A percentile compares a stretch with the other conserved stretches of the same genome.
These are phyloP conservation scores for Aspergillus sclerotiicarbonarius DNA, from an alignment of 495 filamentous ascomycete genomes.

Conservation along the genomic window DNA sequence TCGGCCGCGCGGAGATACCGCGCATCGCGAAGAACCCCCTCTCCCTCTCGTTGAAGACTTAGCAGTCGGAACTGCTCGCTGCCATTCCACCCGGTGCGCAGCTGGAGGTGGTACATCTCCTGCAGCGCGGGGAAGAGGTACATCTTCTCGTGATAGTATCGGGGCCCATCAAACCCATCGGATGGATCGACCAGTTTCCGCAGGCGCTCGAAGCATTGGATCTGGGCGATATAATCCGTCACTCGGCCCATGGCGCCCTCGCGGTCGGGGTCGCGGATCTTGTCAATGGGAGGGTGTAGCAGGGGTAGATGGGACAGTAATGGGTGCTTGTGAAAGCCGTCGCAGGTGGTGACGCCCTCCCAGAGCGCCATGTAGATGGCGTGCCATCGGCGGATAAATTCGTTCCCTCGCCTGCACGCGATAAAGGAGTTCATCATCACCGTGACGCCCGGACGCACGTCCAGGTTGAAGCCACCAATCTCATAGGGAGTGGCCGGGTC, in stretches of 20 bases:
- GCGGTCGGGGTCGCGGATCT: not conserved
- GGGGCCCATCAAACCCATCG: not conserved
- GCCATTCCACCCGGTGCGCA: not conserved
- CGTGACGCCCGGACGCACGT: not conserved
- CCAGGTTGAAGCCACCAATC: not conserved
- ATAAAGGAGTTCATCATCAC: conserved; percentile 22
- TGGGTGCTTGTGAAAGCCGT: not conserved
- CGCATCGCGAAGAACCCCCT: not conserved
- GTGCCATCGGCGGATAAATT: conserved; percentile 23
- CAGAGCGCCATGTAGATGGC: conserved; percentile 6
- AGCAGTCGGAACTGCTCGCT: not conserved
- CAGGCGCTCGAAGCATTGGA: not conserved
- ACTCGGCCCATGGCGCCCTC: conserved; percentile 3
- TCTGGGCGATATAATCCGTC: conserved; percentile 6
- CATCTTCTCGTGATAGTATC: conserved; percentile 1
- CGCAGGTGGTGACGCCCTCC: not conserved
- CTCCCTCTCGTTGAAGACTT: not conserved
- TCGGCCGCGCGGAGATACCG: not conserved
- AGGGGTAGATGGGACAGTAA: not conserved
- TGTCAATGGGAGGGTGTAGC: not conserved
- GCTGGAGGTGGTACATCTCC: not conserved
- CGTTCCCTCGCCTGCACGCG: conserved; percentile 16
- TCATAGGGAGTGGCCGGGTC: conserved; percentile 18
- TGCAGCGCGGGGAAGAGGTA: not conserved
- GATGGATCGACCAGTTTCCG: not conserved